Evolutionary conservation across 345 rosid species (phyloP), one percentile per base, ranked within the genome.

Genomic region (Aegle marmelos): DNA sequence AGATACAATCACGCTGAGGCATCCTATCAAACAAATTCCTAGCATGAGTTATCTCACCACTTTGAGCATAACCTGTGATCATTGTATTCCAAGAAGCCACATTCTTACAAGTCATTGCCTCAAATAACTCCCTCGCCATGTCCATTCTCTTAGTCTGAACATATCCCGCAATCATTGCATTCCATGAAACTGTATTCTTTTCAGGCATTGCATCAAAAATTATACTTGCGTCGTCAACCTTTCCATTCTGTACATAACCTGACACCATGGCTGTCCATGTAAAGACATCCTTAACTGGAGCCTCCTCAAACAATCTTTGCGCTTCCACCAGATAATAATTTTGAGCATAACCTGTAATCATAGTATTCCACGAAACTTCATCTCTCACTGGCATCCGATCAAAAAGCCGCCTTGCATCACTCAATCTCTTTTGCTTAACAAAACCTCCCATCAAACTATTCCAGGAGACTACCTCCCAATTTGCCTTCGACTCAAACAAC

Each of bases 91-190:
- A 91, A 22, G 95, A 86, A 73, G 88, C 82, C 73, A 82, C 77
- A 73, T 91, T 83, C 17, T 80, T 74, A 59, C 58, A 81, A 68
- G 89, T 88, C 92, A 91, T 90, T 59, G 70, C 81, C 60, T 91
- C 93, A 14, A 91, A 91, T 80, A 91, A 74, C 48, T 90, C 84
- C 81, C 83, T 85, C 11, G 95, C 95, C 86, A 76, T 86, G 70
- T 82, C 88, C 83, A 91, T 81, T 82, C 69, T 83, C 79, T 83
- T 83, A 9, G 74, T 69, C 81, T 91, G 91, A 31, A 87, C 93
- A 83, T 88, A 91, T 48, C 93, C 95, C 1, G 90, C 89, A 81
- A 90, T 85, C 91, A 91, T 91, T 22, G 95, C 92, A 82, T 90
- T 91, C 91, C 93, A 91, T 8, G 95, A 86, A 36, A 87, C 85